Percentiles rank a stretch among this genome's conserved stretches.
Conservation (phyloP, 2,329 filamentous ascomycete species). For the Emergomyces africanus region DNA sequence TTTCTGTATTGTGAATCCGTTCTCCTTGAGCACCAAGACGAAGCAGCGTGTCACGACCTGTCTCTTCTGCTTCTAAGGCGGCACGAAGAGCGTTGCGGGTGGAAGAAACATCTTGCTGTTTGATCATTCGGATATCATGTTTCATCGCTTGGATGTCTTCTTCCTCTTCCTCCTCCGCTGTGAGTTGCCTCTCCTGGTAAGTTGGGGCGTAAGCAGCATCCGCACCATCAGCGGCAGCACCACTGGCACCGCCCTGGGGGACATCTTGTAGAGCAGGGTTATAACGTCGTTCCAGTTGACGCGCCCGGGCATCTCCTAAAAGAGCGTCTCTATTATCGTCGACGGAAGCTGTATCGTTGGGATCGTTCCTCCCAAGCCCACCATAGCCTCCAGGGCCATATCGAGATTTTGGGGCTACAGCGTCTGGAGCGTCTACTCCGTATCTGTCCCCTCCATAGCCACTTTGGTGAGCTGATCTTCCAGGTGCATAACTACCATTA, state of each 20-base stretch:
- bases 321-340: constrained; percentile 45
- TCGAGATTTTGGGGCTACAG: constrained; percentile 28
- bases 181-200: constrained; percentile 63
- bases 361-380: constrained; percentile 39
- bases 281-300: constrained; percentile 34
- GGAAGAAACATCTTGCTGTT: constrained; percentile 62
- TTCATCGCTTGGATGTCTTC: constrained; percentile 60
- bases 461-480: constrained; percentile 32
- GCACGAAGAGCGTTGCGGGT: constrained; percentile 57
- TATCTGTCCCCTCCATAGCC: constrained; percentile 43
- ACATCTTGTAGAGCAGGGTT: constrained; percentile 18
- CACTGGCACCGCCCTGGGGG: constrained; percentile 13
- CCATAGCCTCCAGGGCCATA: constrained; percentile 42
- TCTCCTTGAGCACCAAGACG: constrained; percentile 68
- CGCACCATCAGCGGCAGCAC: constrained; percentile 2
- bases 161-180: constrained; percentile 66
- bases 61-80: constrained; percentile 57
- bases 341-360: constrained; percentile 37
- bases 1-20: constrained; percentile 67
- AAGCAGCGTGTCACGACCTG: constrained; percentile 57
- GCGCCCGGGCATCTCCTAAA: constrained; percentile 44
- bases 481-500: constrained; percentile 27
- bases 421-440: constrained; percentile 25
- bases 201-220: constrained; percentile 19
- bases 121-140: constrained; percentile 60